These are phyloP conservation scores for Panaeolus papilionaceus DNA, from an alignment of 768 basidiomycete genomes.

Conservation along the genomic window DNA sequence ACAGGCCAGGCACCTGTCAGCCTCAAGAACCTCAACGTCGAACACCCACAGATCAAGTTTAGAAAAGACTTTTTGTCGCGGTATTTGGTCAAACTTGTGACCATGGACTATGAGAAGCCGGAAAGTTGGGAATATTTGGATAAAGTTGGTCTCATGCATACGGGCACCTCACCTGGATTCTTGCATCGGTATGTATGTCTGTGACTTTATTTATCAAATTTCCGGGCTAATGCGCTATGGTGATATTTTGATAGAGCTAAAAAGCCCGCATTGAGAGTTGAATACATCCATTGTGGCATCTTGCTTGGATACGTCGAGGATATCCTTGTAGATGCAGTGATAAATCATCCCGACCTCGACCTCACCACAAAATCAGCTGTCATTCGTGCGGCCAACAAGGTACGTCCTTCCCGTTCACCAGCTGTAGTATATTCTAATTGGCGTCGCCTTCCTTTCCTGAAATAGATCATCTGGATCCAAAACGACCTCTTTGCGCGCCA, in stretches of 20 bases:
- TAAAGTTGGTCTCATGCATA: conserved; percentile 58
- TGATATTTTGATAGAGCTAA: conserved; percentile 22
- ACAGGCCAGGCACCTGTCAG: conserved; percentile 43
- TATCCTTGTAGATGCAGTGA: conserved; percentile 47
- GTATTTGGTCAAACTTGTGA: conserved; percentile 44
- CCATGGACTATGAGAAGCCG: conserved; percentile 49
- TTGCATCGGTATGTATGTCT: conserved; percentile 45
- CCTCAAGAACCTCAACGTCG: conserved; percentile 45
- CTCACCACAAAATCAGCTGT: conserved; percentile 46
- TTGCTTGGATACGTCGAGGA: conserved; percentile 53
- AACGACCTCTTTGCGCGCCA: conserved; percentile 54
- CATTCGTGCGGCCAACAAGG: conserved; percentile 51
- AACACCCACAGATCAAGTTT: conserved; percentile 54
- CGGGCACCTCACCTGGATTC: conserved; percentile 46
- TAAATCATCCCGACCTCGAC: conserved; percentile 44
- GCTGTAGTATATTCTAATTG: background rate
- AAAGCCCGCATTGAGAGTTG: conserved; percentile 42
- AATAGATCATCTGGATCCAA: conserved; percentile 55
- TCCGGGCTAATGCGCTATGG: background rate
- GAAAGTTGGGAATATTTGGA: conserved; percentile 53
- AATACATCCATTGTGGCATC: conserved; percentile 46
- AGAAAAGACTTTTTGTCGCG: conserved; percentile 45
- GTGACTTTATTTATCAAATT: conserved; percentile 4
- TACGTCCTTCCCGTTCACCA: conserved; percentile 20
- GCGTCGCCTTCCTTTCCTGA: background rate